Base-by-base conservation (phyloP, 192 early-diverging fungal genomes). In the Pilobolus umbonatus region DNA sequence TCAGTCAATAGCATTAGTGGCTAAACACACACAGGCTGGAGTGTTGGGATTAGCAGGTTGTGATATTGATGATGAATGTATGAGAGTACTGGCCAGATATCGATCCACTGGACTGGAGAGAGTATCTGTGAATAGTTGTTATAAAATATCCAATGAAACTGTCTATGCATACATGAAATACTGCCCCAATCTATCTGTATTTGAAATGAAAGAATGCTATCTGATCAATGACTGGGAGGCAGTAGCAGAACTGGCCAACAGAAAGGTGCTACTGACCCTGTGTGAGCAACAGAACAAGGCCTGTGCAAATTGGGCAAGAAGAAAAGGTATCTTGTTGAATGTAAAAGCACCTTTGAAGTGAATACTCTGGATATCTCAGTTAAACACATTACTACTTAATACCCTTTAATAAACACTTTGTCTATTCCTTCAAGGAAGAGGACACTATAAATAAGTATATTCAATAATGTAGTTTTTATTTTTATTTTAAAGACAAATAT, bases 191-290 rank as follows among this genome's bases (percentile, higher is more conserved):
- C 56, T 80, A 19, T 72, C 70, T 2, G 78, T 80, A 3, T 72
- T 80, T 49, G 75, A 77, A 48, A 75, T 80, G 47, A 77, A 77
- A 38, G 70, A 80, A 39, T 80, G 78, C 34, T 68, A 73, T 21
- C 42, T 71, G 26, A 60, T 80, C 1, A 63, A 72, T 29, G 78
- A 80, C 49, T 77, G 76, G 78, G 70, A 64, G 4, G 69, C 71
- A 0, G 48, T 80, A 3, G 76, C 71, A 14, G 70, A 74, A 6
- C 64, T 80, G 31, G 75, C 75, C 1, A 52, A 67, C 1, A 60
- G 73, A 4, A 69, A 74, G 12, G 73, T 80, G 0, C 59, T 77
- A 1, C 64, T 80, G 10, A 74, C 71, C 11, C 29, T 77, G 22
- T 80, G 78, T 38, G 73, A 74, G 12, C 61, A 72, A 24, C 71